Evolutionary conservation across 2,329 filamentous ascomycete genomes (phyloP).

Genomic region (Microdochium paspali): DNA sequence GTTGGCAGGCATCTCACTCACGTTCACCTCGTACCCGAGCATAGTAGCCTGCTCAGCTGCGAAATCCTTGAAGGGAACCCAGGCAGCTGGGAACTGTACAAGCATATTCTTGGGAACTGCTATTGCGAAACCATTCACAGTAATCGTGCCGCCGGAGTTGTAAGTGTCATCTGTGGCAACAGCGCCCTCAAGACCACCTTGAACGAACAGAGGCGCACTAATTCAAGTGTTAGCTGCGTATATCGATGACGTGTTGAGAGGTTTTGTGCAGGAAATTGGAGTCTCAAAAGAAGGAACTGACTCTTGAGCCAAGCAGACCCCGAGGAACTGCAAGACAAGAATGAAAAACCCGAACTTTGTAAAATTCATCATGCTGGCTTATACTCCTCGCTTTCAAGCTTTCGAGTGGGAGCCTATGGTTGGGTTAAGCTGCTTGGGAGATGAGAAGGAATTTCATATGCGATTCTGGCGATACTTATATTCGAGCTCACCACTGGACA

Average conservation of each 20-base stretch:
- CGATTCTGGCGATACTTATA: not conserved
- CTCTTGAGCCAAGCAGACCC: not conserved
- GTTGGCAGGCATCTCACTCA: conserved; percentile 10
- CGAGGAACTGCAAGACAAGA: not conserved
- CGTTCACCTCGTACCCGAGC: conserved; percentile 24
- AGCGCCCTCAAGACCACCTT: conserved; percentile 22
- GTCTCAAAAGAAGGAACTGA: not conserved
- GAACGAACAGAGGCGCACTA: conserved; percentile 18
- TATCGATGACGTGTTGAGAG: not conserved
- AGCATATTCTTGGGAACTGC: conserved; percentile 38
- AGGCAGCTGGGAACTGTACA: conserved; percentile 36
- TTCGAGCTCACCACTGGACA: no score
- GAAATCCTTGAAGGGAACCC: conserved; percentile 31
- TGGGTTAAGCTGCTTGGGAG: not conserved
- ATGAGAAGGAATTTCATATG: not conserved
- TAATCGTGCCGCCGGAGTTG: conserved; percentile 35
- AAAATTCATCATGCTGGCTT: not conserved
- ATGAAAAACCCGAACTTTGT: not conserved
- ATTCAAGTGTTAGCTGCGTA: not conserved
- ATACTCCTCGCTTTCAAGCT: no score
- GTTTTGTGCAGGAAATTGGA: not conserved
- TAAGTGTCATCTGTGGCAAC: conserved; percentile 20
- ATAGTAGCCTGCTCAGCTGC: conserved; percentile 18
- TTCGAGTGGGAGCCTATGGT: no score
- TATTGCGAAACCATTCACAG: conserved; percentile 33